phyloP scores from a whole-genome alignment of 768 basidiomycete genomes.

The Xerocomus brunneocitrinus region DNA sequence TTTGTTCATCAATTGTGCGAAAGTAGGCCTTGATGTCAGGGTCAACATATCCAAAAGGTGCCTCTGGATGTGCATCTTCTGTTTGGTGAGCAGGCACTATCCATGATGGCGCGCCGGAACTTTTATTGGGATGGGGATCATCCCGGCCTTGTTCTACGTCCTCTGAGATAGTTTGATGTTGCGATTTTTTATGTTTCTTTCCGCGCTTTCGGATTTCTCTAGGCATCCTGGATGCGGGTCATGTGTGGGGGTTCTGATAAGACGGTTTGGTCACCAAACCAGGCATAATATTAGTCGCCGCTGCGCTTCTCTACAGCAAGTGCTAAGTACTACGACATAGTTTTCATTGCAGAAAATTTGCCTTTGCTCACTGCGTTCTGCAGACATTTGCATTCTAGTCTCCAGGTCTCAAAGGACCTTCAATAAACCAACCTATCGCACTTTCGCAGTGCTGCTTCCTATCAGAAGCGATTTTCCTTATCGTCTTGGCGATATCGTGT shows the following conservation, averaged over 20 bases:
- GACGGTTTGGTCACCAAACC: not conserved
- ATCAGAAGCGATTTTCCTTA: not conserved
- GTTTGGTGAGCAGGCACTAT: constrained; percentile 44
- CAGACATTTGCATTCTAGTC: too few relatives aligned
- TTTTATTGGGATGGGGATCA: not conserved
- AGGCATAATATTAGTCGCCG: not conserved
- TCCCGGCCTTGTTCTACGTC: not conserved
- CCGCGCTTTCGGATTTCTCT: constrained; percentile 73
- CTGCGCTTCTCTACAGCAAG: too few relatives aligned
- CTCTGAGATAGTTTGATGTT: constrained; percentile 18
- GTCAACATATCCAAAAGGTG: constrained; percentile 88
- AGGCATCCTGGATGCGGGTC: constrained; percentile 45
- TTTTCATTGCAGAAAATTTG: too few relatives aligned
- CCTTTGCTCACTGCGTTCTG: too few relatives aligned
- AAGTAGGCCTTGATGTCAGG: constrained; percentile 92
- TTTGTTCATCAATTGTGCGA: constrained; percentile 79
- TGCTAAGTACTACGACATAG: too few relatives aligned
- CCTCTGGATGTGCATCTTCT: constrained; percentile 52
- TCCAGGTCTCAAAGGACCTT: too few relatives aligned
- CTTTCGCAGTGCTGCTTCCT: too few relatives aligned
- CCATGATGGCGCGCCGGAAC: constrained; percentile 60
- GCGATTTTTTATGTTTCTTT: constrained; percentile 62
- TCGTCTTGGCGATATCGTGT: not conserved
- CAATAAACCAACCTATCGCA: too few relatives aligned
- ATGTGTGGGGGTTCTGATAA: not conserved